phyloP scores from a whole-genome alignment of 257 asterid genomes.

The Solanum gandarillasii region DNA sequence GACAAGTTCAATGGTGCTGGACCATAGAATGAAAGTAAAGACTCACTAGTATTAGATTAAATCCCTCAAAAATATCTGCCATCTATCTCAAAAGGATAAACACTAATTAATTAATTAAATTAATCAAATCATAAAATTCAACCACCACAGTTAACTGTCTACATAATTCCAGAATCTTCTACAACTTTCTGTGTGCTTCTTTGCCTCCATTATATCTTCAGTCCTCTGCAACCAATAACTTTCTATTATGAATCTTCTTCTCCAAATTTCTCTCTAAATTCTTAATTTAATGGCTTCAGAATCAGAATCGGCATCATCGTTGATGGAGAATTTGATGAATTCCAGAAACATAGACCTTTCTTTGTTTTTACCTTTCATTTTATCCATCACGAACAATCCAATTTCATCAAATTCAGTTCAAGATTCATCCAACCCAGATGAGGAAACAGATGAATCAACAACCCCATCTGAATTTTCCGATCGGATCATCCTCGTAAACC shows the following conservation, averaged over 20 bases:
- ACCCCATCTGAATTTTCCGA: slow-evolving; percentile 7
- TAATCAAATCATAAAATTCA: neutral
- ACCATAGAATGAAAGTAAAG: neutral
- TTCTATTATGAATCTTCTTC: neutral
- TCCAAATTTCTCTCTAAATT: neutral
- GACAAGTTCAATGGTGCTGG: neutral
- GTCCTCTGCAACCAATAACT: rapidly evolving
- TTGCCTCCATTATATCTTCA: neutral
- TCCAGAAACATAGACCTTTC: slow-evolving; percentile 39
- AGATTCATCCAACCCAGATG: slow-evolving; percentile 12
- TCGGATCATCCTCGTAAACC: slow-evolving; percentile 45
- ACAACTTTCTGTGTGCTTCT: neutral
- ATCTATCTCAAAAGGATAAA: neutral
- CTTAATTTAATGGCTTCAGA: slow-evolving; percentile 32
- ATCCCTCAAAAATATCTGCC: neutral
- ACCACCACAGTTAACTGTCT: neutral
- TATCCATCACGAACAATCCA: slow-evolving; percentile 14
- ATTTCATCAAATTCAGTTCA: slow-evolving; percentile 11
- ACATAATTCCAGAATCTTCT: neutral
- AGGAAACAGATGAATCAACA: slow-evolving; percentile 4
- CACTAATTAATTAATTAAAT: neutral
- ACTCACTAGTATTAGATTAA: neutral
- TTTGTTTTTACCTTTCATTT: slow-evolving; percentile 29
- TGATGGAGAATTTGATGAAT: slow-evolving; percentile 19
- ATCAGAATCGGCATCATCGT: slow-evolving; percentile 3